A percentile compares a stretch with the other conserved stretches of the same genome.
phyloP scores from a whole-genome alignment of 805 yeast genomes.

The Scheffersomyces lignosus region DNA sequence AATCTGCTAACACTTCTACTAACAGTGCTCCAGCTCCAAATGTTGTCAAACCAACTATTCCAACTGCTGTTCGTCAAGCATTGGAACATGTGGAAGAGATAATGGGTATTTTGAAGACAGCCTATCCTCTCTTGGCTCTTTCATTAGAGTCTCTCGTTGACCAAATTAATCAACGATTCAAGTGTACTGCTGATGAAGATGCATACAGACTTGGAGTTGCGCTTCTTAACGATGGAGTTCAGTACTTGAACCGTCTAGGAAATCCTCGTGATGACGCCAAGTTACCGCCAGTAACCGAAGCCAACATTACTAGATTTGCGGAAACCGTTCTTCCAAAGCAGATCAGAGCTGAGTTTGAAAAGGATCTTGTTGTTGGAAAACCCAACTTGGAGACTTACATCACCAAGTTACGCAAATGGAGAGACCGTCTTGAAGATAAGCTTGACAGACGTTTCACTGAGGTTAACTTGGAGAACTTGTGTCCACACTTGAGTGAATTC shows the following conservation, averaged over 20 bases:
- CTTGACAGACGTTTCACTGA: constrained; percentile 80
- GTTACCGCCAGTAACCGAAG: constrained; percentile 88
- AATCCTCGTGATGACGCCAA: constrained; percentile 86
- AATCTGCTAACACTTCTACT: constrained; percentile 4
- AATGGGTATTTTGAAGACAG: constrained; percentile 93
- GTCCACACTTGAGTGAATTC: constrained; percentile 95
- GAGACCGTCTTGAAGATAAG: constrained; percentile 88
- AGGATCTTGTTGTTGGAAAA: constrained; percentile 81
- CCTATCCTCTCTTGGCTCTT: constrained; percentile 89
- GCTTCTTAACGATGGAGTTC: constrained; percentile 88
- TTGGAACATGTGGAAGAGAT: constrained; percentile 93
- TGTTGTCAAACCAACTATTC: constrained; percentile 3
- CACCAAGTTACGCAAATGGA: constrained; percentile 82
- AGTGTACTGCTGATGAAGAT: constrained; percentile 92
- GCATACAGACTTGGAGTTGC: constrained; percentile 94
- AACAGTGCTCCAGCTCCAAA: constrained; percentile 4
- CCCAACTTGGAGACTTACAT: constrained; percentile 90
- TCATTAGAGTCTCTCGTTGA: constrained; percentile 94
- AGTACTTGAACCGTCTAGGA: constrained; percentile 80
- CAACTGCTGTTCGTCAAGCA: constrained; percentile 58
- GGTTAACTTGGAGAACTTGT: constrained; percentile 82
- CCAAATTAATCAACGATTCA: constrained; percentile 91
- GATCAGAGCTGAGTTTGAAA: constrained; percentile 84
- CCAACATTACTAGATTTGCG: constrained; percentile 83
- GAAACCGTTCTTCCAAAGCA: constrained; percentile 90